These are phyloP conservation scores for Boletus sp. DNA, from an alignment of 1,284 basidiomycete genomes.

Conservation along the genomic window DNA sequence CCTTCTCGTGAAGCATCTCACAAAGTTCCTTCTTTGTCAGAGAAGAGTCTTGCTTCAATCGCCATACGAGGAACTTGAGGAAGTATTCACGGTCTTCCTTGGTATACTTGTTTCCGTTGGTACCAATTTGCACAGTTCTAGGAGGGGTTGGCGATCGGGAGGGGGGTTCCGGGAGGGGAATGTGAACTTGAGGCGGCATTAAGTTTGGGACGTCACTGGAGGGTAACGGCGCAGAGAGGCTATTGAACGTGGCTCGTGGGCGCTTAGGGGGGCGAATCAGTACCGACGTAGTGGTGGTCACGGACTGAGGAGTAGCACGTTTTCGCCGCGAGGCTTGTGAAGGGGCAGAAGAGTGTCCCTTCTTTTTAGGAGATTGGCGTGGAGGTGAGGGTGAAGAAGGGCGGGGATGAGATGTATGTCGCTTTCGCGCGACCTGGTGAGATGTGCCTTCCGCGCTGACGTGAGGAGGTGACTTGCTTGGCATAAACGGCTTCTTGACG, in stretches of 20 bases:
- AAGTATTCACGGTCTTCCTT: slow-evolving; percentile 61
- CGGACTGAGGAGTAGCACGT: slow-evolving; percentile 18
- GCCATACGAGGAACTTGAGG: slow-evolving; percentile 59
- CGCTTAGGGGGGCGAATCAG: slow-evolving; percentile 31
- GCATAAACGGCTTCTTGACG: slow-evolving; percentile 46
- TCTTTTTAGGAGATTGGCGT: slow-evolving; percentile 14
- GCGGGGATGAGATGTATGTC: slow-evolving; percentile 18
- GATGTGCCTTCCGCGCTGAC: slow-evolving; percentile 14
- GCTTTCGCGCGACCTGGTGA: slow-evolving; percentile 30
- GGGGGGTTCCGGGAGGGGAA: slow-evolving; percentile 55
- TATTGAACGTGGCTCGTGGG: slow-evolving; percentile 48
- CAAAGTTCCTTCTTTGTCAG: slow-evolving; percentile 53
- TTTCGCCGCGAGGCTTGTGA: slow-evolving; percentile 21
- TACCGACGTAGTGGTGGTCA: slow-evolving; percentile 15
- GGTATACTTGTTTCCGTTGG: slow-evolving; percentile 56
- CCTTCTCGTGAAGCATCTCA: slow-evolving; percentile 53
- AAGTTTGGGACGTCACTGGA: slow-evolving; percentile 38
- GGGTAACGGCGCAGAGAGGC: slow-evolving; percentile 47
- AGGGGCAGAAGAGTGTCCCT: slow-evolving; percentile 8
- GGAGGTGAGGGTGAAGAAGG: slow-evolving; percentile 1
- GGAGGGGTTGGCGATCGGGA: slow-evolving; percentile 68
- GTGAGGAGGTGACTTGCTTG: slow-evolving; percentile 24
- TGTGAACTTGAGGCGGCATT: slow-evolving; percentile 52
- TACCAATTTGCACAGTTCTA: slow-evolving; percentile 39
- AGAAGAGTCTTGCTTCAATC: slow-evolving; percentile 47